Evolutionary conservation across 345 rosid genomes (phyloP).

Genomic region (Dimocarpus longan): DNA sequence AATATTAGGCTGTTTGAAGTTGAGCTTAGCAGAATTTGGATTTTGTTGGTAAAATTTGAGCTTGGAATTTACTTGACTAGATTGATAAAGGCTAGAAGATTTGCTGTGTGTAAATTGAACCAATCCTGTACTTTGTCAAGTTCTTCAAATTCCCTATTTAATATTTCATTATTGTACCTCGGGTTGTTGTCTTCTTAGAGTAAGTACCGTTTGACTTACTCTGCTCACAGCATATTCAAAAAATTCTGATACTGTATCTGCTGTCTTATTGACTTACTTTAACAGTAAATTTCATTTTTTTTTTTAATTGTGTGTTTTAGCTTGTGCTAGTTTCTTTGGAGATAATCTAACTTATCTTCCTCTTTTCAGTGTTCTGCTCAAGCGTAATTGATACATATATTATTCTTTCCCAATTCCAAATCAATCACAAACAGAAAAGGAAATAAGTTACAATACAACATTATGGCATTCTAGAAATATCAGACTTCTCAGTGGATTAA

Average conservation of each 20-base stretch:
- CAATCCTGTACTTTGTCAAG: background rate
- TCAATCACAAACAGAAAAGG: background rate
- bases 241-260: no score
- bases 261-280: no score
- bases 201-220: no score
- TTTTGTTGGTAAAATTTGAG: background rate
- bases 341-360: background rate
- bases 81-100: background rate
- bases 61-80: background rate
- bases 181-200: no score
- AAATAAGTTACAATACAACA: background rate
- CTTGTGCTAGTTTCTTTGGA: background rate
- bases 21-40: background rate
- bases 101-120: background rate
- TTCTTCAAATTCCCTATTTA: background rate
- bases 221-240: no score
- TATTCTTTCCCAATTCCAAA: background rate
- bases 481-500: background rate
- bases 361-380: background rate
- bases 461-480: background rate
- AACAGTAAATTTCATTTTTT: background rate
- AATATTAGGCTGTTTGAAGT: background rate
- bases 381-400: background rate
- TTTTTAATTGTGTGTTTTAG: background rate
- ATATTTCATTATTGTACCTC: background rate